phyloP scores from a whole-genome alignment of 225 moss, liverwort and hornwort genomes.

The Sphagnum contortum region DNA sequence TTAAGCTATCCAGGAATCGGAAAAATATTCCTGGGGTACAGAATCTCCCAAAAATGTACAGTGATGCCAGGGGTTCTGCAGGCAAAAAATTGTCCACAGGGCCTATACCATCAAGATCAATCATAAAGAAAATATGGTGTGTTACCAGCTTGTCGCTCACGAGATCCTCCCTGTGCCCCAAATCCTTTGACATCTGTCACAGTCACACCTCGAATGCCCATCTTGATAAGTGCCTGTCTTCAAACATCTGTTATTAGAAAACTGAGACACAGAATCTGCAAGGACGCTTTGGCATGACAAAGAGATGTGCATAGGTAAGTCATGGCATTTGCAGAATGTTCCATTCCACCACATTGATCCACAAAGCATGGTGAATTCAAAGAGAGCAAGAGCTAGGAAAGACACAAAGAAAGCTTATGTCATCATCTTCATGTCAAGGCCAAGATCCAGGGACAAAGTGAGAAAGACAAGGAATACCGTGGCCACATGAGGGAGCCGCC shows the following conservation, averaged over 20 bases:
- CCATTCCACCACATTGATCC: neutral
- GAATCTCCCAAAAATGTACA: too few relatives aligned
- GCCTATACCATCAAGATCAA: too few relatives aligned
- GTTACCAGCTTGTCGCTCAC: constrained; percentile 36
- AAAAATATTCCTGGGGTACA: too few relatives aligned
- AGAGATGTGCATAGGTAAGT: neutral
- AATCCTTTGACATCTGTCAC: constrained; percentile 45
- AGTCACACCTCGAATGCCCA: constrained; percentile 49
- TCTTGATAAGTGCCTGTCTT: constrained; percentile 22
- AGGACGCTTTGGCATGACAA: too few relatives aligned
- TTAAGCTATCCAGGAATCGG: too few relatives aligned
- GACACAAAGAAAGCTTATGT: neutral
- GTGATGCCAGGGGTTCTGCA: too few relatives aligned
- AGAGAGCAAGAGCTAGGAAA: too few relatives aligned
- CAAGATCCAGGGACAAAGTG: neutral
- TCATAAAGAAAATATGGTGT: too few relatives aligned
- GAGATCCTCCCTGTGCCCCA: constrained; percentile 44
- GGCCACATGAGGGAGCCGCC: constrained; percentile 37
- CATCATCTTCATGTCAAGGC: neutral
- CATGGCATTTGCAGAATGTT: neutral
- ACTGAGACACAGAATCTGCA: neutral
- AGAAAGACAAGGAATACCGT: constrained; percentile 5
- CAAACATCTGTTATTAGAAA: neutral
- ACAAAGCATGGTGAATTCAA: neutral
- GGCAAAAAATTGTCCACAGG: too few relatives aligned